phyloP scores from a whole-genome alignment of 257 asterid genomes.

The Cordia subcordata region DNA sequence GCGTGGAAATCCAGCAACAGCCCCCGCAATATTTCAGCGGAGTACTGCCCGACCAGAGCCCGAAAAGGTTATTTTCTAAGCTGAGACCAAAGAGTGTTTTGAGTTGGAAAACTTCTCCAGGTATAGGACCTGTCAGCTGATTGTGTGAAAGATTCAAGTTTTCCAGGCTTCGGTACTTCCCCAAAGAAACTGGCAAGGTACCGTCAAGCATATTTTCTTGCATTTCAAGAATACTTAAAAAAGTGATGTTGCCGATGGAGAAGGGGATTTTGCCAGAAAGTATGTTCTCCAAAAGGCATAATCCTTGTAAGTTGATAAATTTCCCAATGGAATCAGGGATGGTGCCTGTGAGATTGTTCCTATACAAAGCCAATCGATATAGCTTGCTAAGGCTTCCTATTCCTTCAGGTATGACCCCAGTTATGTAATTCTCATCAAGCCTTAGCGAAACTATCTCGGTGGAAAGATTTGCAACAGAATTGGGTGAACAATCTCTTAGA shows the following conservation, averaged over 20 bases:
- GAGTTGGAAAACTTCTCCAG: conserved; percentile 7
- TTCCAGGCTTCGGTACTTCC: conserved; percentile 9
- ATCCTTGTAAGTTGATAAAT: conserved; percentile 5
- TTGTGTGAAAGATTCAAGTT: conserved; percentile 14
- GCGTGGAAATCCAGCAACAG: too few relatives aligned
- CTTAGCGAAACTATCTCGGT: conserved; percentile 5
- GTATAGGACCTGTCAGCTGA: conserved; percentile 19
- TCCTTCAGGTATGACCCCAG: conserved; percentile 21
- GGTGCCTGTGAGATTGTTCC: conserved; percentile 9
- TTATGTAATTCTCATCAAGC: conserved; percentile 13
- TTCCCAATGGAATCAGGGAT: conserved; percentile 20
- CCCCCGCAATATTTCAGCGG: too few relatives aligned
- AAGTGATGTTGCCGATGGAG: conserved; percentile 18
- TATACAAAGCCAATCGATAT: conserved; percentile 8
- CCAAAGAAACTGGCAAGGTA: conserved; percentile 15
- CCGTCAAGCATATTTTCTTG: conserved; percentile 18
- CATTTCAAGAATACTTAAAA: conserved; percentile 9
- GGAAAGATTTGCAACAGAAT: conserved; percentile 21
- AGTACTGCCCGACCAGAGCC: too few relatives aligned
- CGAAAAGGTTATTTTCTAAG: conserved; percentile 8
- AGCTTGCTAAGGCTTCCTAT: conserved; percentile 17
- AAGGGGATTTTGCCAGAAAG: conserved; percentile 18
- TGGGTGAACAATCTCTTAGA: conserved; percentile 19
- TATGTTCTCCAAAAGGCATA: conserved; percentile 9
- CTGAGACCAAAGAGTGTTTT: conserved; percentile 9